phyloP scores from a whole-genome alignment of 208 protist species.

The Herpetomonas samuelpessoai region DNA sequence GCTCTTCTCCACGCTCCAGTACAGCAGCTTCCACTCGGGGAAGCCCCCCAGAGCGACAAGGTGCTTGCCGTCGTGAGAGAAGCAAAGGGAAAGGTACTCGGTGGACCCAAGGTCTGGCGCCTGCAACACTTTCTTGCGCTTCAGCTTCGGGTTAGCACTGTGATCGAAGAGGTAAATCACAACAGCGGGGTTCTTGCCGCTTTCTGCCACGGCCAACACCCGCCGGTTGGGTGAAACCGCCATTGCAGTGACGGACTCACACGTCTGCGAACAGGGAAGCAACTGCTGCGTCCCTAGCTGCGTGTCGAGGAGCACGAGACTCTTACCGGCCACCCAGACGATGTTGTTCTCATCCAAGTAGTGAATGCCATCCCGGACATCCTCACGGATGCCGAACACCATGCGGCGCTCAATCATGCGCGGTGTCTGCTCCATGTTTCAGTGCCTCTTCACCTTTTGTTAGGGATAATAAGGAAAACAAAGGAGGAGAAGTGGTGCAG shows the following conservation, averaged over 20 bases:
- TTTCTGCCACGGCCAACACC: conserved; percentile 93
- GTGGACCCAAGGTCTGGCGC: conserved; percentile 77
- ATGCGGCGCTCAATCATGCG: conserved; percentile 87
- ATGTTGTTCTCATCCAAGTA: conserved; percentile 94
- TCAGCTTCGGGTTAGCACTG: conserved; percentile 65
- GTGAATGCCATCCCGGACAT: conserved; percentile 91
- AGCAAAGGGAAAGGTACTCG: conserved; percentile 88
- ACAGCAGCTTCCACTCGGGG: conserved; percentile 93
- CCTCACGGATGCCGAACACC: conserved; percentile 92
- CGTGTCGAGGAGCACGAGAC: conserved; percentile 90
- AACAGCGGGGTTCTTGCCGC: conserved; percentile 70
- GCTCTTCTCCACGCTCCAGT: conserved; percentile 91
- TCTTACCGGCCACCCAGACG: conserved; percentile 92
- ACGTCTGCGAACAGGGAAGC: conserved; percentile 79
- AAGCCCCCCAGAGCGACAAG: conserved; percentile 87
- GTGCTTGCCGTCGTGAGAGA: conserved; percentile 89
- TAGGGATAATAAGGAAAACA: conserved; percentile 2
- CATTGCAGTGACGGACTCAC: conserved; percentile 90
- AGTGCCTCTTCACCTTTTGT: conserved; percentile 5
- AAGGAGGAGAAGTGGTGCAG: background rate
- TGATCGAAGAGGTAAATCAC: conserved; percentile 92
- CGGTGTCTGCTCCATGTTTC: conserved; percentile 43
- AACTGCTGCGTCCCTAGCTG: conserved; percentile 91
- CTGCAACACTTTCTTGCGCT: conserved; percentile 81
- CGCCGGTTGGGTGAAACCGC: conserved; percentile 89